Evolutionary conservation across 495 filamentous ascomycete genomes (phyloP), one percentile per base, ranked within the genome.

Genomic region (Penicillium lividum): DNA sequence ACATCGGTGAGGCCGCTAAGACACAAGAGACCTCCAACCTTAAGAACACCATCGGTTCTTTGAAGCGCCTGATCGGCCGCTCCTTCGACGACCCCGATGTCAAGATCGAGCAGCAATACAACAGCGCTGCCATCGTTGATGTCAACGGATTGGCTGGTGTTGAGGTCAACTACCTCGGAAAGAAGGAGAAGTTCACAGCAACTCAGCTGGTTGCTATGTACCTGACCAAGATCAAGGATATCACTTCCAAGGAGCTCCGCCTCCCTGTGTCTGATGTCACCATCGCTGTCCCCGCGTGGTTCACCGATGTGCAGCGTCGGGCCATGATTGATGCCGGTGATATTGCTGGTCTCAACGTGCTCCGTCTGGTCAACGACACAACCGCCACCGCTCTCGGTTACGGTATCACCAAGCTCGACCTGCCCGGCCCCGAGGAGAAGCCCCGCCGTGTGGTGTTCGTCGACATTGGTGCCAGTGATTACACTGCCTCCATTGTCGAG

Each of bases 21-120:
- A 98, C 93, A 63, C 93, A 96, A 80, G 95, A 98, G 81, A 93
- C 96, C 69, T 97, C 93, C 62, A 99, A 99, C 79, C 83, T 99
- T 62, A 99, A 97, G 82, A 99, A 98, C 82, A 99, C 94, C 53
- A 90, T 98, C 76, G 80, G 85, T 72, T 93, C 86, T 61, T 83
- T 99, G 55, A 96, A 97, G 81, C 89, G 94, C 67, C 84, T 99
- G 53, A 87, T 89, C 68, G 94, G 94, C 64, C 90, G 94, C 65
- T 80, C 82, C 36, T 80, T 91, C 73, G 86, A 84, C 65, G 94
- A 99, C 71, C 92, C 93, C 66, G 94, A 99, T 82, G 81, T 97
- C 54, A 80, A 91, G 72, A 82, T 93, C 64, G 94, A 99, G 83
- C 86, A 93, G 77, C 81, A 95, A 67, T 99, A 83, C 74, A 89